Percentiles rank a stretch among this genome's conserved stretches.
Conservation (phyloP, 768 basidiomycete genomes). For the Strobilomyces echinocephalus region DNA sequence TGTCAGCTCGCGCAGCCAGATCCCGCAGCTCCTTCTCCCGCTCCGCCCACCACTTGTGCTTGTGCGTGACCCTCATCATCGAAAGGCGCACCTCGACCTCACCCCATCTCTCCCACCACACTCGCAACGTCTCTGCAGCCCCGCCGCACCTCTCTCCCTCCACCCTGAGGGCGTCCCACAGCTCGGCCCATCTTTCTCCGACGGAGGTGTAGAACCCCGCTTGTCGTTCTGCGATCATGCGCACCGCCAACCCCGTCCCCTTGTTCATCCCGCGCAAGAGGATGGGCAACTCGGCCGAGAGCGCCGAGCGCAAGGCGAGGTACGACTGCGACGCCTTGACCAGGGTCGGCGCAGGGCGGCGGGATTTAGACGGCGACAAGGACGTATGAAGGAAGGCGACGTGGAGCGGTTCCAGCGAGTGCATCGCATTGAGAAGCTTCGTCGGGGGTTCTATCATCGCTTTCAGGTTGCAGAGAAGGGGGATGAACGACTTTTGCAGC, state of each 20-base stretch:
- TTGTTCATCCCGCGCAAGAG: constrained; percentile 55
- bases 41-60: constrained; percentile 34
- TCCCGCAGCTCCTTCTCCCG: constrained; percentile 25
- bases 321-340: constrained; percentile 74
- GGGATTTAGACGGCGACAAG: constrained; percentile 48
- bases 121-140: constrained; percentile 60
- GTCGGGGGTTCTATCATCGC: constrained; percentile 57
- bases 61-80: constrained; percentile 35
- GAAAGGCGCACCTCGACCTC: constrained; percentile 54
- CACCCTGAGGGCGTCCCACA: constrained; percentile 80
- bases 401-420: constrained; percentile 69
- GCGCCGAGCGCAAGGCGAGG: constrained; percentile 68
- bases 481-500: constrained; percentile 51
- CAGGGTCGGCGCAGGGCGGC: constrained; percentile 59
- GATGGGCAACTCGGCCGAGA: constrained; percentile 64
- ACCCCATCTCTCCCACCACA: constrained; percentile 67
- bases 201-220: constrained; percentile 56
- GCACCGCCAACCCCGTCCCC: constrained; percentile 52
- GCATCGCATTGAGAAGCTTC: constrained; percentile 66
- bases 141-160: constrained; percentile 68
- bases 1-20: constrained; percentile 10
- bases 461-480: constrained; percentile 53
- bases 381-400: constrained; percentile 64
- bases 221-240: constrained; percentile 54
- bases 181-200: constrained; percentile 62